Conservation (phyloP, 331 rosid genomes). For the Rosa hybrid region DNA sequence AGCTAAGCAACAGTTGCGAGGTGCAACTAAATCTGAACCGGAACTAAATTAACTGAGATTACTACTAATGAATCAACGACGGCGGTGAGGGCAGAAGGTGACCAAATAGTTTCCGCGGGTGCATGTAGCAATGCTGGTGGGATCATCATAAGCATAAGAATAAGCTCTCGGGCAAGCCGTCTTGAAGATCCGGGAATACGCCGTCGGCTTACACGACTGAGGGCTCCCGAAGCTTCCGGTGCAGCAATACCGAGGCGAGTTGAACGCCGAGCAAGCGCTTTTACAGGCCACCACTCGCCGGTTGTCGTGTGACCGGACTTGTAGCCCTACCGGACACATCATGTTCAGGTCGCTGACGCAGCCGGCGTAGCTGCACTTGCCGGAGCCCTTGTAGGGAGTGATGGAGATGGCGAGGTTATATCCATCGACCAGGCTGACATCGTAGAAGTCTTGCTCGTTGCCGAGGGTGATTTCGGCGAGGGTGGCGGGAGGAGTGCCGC, state of each 20-base stretch:
- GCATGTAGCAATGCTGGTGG: constrained; percentile 90
- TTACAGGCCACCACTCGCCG: constrained; percentile 80
- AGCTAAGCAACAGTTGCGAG: not conserved
- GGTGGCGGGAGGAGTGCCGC: constrained; percentile 90
- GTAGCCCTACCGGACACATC: constrained; percentile 92
- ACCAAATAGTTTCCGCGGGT: constrained; percentile 66
- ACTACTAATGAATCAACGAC: constrained; percentile 23
- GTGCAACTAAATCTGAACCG: not conserved
- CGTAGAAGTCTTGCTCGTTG: constrained; percentile 82
- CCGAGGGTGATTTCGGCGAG: constrained; percentile 89
- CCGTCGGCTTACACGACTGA: constrained; percentile 88
- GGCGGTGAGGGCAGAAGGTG: constrained; percentile 81
- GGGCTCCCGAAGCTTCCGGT: constrained; percentile 82
- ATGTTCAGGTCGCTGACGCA: constrained; percentile 84
- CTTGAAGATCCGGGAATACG: constrained; percentile 79
- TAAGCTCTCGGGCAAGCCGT: constrained; percentile 88
- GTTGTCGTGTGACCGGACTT: constrained; percentile 63
- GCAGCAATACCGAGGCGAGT: constrained; percentile 84
- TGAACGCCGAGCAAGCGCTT: constrained; percentile 86
- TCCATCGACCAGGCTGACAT: constrained; percentile 91
- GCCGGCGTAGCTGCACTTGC: constrained; percentile 82
- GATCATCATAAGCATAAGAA: constrained; percentile 95
- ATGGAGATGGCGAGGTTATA: constrained; percentile 84
- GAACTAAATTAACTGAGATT: not conserved
- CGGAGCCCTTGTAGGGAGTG: constrained; percentile 66